Base-by-base conservation (phyloP, 192 early-diverging fungal species). In the Coemansia reversa region DNA sequence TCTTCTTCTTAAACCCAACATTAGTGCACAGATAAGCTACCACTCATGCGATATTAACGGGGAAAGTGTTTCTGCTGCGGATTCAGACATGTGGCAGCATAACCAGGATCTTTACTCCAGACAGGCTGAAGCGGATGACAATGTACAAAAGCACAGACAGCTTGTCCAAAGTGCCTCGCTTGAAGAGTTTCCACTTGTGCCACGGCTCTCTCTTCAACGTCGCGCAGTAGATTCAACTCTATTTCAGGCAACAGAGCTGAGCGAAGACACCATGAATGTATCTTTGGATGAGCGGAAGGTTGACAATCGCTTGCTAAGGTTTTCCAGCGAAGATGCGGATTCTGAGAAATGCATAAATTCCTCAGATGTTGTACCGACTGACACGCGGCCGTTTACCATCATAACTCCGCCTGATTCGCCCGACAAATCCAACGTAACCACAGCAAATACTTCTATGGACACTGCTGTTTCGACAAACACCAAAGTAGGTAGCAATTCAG, bases 381-480 rank as follows among this genome's bases (percentile, higher is more conserved):
- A 65, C 11, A 7, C 16, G 23, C 54, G 35, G 18, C 64, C 20
- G 48, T 16, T 55, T n/a, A 45, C 45, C 6, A 62, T 66, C 8
- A 48, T 42, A 18, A 70, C 67, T 3, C 75, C 75, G 22, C 65
- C 69, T 9, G 69, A 72, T 16, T 77, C 69, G 30, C 75, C 75
- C 14, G 62, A 65, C 5, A 67, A 68, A 53, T 42, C 59, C 2
- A 62, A n/a, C 5, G 25, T 56, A 8, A 30, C 25, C 3, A 62
- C 60, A 20, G 64, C 24, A 20, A 66, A 67, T 25, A 30, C 62
- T 32, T 71, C 62, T 22, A 23, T 65, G 2, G 51, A 19, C 8
- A 53, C 69, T 11, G 51, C 62, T 14, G 62, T 65, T 18, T 22
- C 63, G 11, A n/a, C 54, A 8, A 47, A 16, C 25, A 28, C 28